Percentiles rank a stretch among this genome's conserved stretches.
phyloP scores from a whole-genome alignment of 192 early-diverging fungal species.

The Podila clonocystis region DNA sequence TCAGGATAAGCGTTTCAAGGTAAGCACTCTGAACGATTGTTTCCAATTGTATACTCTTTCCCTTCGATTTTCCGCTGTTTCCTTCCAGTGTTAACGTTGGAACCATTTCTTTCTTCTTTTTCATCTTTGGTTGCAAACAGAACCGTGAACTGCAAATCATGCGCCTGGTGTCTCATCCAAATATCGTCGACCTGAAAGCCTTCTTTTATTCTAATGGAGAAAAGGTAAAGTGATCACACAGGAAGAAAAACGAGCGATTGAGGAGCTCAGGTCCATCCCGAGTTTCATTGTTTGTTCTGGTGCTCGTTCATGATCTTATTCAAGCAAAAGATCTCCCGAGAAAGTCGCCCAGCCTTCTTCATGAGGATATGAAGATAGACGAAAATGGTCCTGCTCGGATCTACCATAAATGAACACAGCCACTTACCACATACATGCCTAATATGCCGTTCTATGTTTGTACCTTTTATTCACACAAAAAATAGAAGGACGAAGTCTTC shows the following conservation, averaged over 20 bases:
- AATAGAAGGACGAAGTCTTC: slow-evolving; percentile 90
- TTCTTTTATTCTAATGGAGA: slow-evolving; percentile 98
- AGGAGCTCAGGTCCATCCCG: background rate
- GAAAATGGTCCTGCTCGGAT: background rate
- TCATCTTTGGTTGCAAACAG: slow-evolving; percentile 51
- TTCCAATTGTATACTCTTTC: background rate
- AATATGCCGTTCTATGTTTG: background rate
- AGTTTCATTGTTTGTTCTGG: background rate
- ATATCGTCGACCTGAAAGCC: slow-evolving; percentile 89
- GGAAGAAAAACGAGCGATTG: background rate
- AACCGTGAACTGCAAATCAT: slow-evolving; percentile 95
- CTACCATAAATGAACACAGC: background rate
- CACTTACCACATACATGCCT: background rate
- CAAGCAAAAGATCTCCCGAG: no score
- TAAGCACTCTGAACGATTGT: slow-evolving; percentile 29
- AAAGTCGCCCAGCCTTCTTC: no score
- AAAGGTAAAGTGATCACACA: slow-evolving; percentile 56
- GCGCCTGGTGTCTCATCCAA: slow-evolving; percentile 91
- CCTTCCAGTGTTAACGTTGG: background rate
- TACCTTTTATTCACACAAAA: background rate
- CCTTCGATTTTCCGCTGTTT: background rate
- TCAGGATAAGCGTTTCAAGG: slow-evolving; percentile 99
- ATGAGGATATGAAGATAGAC: no score
- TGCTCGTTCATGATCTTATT: no score
- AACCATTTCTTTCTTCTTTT: background rate